Percentiles rank a stretch among this genome's conserved stretches.
Evolutionary conservation across 2,329 filamentous ascomycete species (phyloP).

Genomic region (Juglanconis juglandina): DNA sequence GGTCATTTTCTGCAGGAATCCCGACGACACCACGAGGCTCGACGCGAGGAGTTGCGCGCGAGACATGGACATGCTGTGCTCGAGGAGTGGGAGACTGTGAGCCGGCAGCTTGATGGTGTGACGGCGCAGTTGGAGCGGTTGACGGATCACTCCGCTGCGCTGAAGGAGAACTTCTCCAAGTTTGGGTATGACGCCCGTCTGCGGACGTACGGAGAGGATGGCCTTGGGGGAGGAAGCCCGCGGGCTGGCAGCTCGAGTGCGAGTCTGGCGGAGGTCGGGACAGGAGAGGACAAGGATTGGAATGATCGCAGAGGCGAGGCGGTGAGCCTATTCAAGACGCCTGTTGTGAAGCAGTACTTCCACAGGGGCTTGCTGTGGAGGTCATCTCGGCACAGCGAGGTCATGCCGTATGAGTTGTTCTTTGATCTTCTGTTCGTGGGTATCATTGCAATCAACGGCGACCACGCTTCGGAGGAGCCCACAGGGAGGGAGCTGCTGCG

Average conservation of each 20-base stretch:
- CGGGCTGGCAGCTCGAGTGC: slow-evolving; percentile 20
- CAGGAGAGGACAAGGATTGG: slow-evolving; percentile 9
- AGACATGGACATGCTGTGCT: slow-evolving; percentile 34
- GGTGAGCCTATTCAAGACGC: slow-evolving; percentile 54
- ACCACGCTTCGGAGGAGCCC: slow-evolving; percentile 55
- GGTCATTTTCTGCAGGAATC: slow-evolving; percentile 44
- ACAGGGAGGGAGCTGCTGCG: slow-evolving; percentile 53
- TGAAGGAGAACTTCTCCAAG: slow-evolving; percentile 60
- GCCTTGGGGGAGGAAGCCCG: slow-evolving; percentile 34
- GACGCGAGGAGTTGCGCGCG: slow-evolving; percentile 42
- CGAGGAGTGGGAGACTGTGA: slow-evolving; percentile 55
- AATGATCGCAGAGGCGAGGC: slow-evolving; percentile 32
- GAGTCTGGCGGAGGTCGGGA: slow-evolving; percentile 9
- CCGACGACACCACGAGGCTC: slow-evolving; percentile 50
- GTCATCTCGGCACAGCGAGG: slow-evolving; percentile 54
- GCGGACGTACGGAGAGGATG: slow-evolving; percentile 36
- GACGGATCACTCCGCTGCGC: slow-evolving; percentile 49
- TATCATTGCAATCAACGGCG: slow-evolving; percentile 62
- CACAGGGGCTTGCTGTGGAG: slow-evolving; percentile 64
- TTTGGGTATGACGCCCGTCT: slow-evolving; percentile 61
- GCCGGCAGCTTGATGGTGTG: slow-evolving; percentile 50
- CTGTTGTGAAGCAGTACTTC: slow-evolving; percentile 62
- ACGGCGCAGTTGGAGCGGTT: slow-evolving; percentile 51
- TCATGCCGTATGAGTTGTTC: slow-evolving; percentile 63
- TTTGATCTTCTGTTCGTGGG: slow-evolving; percentile 60